Conservation (phyloP, 495 filamentous ascomycete genomes). For the Penicillium lagena region DNA sequence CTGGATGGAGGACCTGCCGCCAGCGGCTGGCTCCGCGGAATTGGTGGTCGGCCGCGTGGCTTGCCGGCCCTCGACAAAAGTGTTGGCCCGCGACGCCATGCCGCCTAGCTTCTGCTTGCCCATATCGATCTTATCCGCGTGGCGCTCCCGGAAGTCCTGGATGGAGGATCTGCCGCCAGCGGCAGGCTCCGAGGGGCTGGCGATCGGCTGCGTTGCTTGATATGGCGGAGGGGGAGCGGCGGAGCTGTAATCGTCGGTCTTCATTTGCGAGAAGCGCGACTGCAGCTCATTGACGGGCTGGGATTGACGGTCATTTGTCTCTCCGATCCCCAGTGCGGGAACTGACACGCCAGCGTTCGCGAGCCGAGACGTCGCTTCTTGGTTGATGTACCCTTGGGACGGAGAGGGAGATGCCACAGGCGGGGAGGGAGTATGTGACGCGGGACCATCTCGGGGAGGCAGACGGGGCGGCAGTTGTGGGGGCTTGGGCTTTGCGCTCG, state of each 20-base stretch:
- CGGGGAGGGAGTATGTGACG: conserved; percentile 37
- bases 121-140: conserved; percentile 63
- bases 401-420: conserved; percentile 41
- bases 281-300: conserved; percentile 58
- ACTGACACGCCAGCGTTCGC: conserved; percentile 76
- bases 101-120: conserved; percentile 56
- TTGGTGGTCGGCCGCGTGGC: no score
- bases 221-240: conserved; percentile 24
- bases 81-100: conserved; percentile 31
- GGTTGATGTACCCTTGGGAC: conserved; percentile 52
- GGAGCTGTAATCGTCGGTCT: conserved; percentile 18
- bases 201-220: conserved; percentile 50
- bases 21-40: no score
- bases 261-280: conserved; percentile 57
- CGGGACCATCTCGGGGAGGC: conserved; percentile 60
- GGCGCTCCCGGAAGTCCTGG: conserved; percentile 62
- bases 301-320: conserved; percentile 4
- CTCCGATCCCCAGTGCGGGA: conserved; percentile 70
- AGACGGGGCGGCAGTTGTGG: conserved; percentile 63
- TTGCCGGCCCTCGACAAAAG: conserved; percentile 24
- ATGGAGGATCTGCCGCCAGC: conserved; percentile 5
- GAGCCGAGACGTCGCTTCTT: conserved; percentile 60
- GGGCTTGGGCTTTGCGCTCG: conserved; percentile 37
- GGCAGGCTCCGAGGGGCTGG: neutral
- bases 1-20: neutral